Conservation (phyloP, 31 red algal species). For the Pterothamnion heteromorphum region DNA sequence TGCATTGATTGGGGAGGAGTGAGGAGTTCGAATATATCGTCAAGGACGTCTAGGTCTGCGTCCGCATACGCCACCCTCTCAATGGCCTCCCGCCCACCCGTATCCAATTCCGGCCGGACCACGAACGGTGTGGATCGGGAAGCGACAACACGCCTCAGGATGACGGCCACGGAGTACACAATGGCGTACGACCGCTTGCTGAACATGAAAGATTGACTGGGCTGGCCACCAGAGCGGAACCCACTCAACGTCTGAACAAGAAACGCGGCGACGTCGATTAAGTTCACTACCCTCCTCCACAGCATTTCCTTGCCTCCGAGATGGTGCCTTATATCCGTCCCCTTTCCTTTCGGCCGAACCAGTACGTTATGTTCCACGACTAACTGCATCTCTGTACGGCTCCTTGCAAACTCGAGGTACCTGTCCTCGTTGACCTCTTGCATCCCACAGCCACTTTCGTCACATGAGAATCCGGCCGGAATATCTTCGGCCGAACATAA, state of each 20-base stretch:
- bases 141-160: neutral
- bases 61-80: neutral
- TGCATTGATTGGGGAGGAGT: no score
- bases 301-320: neutral
- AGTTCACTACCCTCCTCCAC: neutral
- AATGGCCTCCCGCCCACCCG: neutral
- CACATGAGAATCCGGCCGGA: neutral
- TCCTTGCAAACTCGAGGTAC: no score
- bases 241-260: neutral
- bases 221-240: neutral
- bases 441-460: neutral
- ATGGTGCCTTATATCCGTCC: conserved; percentile 1
- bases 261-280: neutral
- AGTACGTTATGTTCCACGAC: no score
- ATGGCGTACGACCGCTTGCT: neutral
- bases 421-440: neutral
- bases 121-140: neutral
- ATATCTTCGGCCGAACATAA: neutral
- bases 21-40: conserved; percentile 2
- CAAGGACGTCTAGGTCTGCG: neutral
- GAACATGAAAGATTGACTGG: neutral
- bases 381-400: no score
- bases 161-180: neutral
- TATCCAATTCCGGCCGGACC: neutral
- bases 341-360: no score